Conservation (phyloP, 208 protist species). For the Leishmania turanica region DNA sequence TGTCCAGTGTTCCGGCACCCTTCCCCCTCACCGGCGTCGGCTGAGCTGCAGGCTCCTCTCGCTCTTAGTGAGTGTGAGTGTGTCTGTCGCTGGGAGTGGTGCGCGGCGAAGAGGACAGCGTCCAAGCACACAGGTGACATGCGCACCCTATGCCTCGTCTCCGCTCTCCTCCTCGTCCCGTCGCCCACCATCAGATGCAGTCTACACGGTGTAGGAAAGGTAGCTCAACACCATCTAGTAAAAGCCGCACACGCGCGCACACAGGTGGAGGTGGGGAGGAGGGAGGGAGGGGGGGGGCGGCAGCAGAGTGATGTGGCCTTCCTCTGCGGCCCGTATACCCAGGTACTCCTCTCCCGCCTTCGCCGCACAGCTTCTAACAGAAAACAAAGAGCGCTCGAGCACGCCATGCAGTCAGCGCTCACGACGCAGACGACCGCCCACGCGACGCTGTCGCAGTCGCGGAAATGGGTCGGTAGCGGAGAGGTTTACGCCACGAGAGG, state of each 20-base stretch:
- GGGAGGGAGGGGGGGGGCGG: neutral
- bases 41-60: neutral
- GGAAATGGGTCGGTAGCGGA: slow-evolving; percentile 13
- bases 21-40: neutral
- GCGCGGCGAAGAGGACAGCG: neutral
- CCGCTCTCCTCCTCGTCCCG: neutral
- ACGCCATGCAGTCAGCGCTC: neutral
- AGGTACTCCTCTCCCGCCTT: neutral
- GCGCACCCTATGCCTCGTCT: neutral
- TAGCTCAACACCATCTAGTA: neutral
- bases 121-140: neutral
- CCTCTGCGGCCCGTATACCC: neutral
- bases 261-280: neutral
- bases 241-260: neutral
- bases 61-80: neutral
- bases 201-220: neutral
- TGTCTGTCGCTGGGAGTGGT: neutral
- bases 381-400: neutral
- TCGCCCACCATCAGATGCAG: neutral
- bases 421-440: neutral
- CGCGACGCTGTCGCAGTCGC: neutral
- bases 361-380: no score
- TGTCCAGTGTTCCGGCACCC: neutral
- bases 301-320: neutral
- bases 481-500: slow-evolving; percentile 21